A percentile compares a stretch with the other conserved stretches of the same genome.
These are phyloP conservation scores for Monosporozyma solicola DNA, from an alignment of 805 yeast genomes.

Conservation along the genomic window DNA sequence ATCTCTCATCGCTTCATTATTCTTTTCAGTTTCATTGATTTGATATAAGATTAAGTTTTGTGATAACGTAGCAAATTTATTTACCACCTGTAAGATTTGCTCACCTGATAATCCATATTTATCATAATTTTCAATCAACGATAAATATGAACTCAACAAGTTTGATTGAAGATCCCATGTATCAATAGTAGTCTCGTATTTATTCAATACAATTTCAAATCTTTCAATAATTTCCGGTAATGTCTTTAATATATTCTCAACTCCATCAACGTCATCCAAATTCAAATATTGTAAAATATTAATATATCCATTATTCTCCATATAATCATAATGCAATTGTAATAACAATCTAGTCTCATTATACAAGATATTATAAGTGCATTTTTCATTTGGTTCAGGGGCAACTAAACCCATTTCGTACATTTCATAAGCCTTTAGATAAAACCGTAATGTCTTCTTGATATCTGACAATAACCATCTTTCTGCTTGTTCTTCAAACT, in stretches of 20 bases:
- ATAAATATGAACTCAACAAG: slow-evolving; percentile 20
- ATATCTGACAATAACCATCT: slow-evolving; percentile 30
- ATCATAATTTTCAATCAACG: slow-evolving; percentile 17
- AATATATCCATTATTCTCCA: slow-evolving; percentile 24
- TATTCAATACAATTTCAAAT: slow-evolving; percentile 15
- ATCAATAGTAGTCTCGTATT: slow-evolving; percentile 9
- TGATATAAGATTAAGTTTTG: slow-evolving; percentile 12
- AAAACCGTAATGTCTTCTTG: slow-evolving; percentile 22
- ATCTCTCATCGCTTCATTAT: not conserved
- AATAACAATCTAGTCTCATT: slow-evolving; percentile 26
- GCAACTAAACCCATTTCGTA: slow-evolving; percentile 30
- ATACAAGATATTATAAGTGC: slow-evolving; percentile 29
- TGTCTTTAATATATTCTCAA: slow-evolving; percentile 9
- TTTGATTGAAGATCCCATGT: slow-evolving; percentile 30
- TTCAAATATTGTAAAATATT: slow-evolving; percentile 24
- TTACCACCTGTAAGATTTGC: slow-evolving; percentile 10
- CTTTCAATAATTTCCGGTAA: slow-evolving; percentile 15
- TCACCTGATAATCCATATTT: slow-evolving; percentile 8
- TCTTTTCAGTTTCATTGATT: slow-evolving; percentile 13
- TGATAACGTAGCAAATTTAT: slow-evolving; percentile 12
- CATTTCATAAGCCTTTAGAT: slow-evolving; percentile 18
- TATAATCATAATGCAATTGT: slow-evolving; percentile 24
- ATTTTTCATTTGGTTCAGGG: slow-evolving; percentile 19
- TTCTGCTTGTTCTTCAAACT: slow-evolving; percentile 30
- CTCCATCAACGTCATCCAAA: slow-evolving; percentile 17